phyloP scores from a whole-genome alignment of 2,329 filamentous ascomycete species.

The Pezicula carpinea region DNA sequence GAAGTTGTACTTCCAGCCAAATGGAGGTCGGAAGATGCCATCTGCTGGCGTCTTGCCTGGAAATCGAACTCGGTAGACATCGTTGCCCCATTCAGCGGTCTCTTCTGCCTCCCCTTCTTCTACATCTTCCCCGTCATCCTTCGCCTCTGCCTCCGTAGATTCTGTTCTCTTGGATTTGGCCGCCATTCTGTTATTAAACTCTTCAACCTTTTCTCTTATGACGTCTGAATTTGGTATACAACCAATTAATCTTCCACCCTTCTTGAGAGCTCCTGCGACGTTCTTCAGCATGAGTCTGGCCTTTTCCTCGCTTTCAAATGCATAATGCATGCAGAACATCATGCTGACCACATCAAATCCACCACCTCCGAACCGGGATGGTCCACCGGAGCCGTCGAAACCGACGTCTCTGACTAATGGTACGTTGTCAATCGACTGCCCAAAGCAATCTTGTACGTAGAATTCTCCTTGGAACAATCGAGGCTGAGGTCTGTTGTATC shows the following conservation, averaged over 20 bases:
- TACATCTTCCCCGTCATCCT: constrained; percentile 34
- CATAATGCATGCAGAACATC: constrained; percentile 99
- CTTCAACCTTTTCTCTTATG: constrained; percentile 71
- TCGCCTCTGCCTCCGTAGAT: constrained; percentile 27
- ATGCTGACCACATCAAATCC: constrained; percentile 96
- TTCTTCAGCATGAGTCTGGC: constrained; percentile 90
- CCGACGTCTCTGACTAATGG: constrained; percentile 81
- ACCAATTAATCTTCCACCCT: constrained; percentile 90
- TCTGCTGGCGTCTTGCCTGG: constrained; percentile 77
- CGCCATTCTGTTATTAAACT: constrained; percentile 60
- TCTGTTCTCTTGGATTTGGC: constrained; percentile 33
- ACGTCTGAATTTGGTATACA: constrained; percentile 97
- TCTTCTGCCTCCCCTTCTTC: constrained; percentile 60
- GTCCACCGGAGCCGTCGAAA: constrained; percentile 62
- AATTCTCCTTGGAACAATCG: constrained; percentile 82
- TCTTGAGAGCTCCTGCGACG: constrained; percentile 83
- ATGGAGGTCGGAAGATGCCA: constrained; percentile 88
- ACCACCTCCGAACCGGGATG: constrained; percentile 64
- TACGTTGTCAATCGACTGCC: constrained; percentile 75
- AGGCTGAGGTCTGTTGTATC: constrained; percentile 41
- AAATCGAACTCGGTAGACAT: constrained; percentile 87
- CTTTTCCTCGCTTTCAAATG: constrained; percentile 88
- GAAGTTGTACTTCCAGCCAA: constrained; percentile 97
- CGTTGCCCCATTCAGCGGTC: constrained; percentile 84
- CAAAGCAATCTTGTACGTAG: constrained; percentile 87